These are phyloP conservation scores for Cajanus cajan DNA, from an alignment of 306 rosid species.

Conservation along the genomic window DNA sequence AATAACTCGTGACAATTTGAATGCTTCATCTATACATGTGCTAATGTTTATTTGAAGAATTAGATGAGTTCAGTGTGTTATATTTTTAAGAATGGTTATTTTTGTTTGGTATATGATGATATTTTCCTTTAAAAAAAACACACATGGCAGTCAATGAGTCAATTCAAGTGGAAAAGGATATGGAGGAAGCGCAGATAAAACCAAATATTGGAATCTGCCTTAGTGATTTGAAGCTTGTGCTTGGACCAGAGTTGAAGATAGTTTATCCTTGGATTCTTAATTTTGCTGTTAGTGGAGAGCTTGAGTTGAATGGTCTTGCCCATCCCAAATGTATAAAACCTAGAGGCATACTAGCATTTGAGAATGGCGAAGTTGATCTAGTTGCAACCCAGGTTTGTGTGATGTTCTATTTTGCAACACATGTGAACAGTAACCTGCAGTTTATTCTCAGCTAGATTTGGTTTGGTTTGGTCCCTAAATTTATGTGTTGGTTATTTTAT, in stretches of 20 bases:
- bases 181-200: conserved; percentile 55
- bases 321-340: conserved; percentile 83
- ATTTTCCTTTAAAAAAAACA: conserved; percentile 3
- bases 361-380: conserved; percentile 94
- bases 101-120: conserved; percentile 11
- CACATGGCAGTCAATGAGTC: conserved; percentile 51
- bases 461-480: conserved; percentile 23
- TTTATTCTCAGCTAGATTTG: conserved; percentile 15
- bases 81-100: background rate
- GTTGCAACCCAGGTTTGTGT: conserved; percentile 87
- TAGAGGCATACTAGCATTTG: conserved; percentile 74
- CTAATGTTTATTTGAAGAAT: background rate
- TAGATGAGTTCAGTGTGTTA: background rate
- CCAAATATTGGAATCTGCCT: conserved; percentile 65
- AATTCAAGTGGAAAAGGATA: conserved; percentile 55
- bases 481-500: too few relatives aligned
- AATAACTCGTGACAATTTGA: background rate
- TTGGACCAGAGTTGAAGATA: conserved; percentile 94
- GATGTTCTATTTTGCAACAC: conserved; percentile 5
- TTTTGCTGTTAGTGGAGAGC: conserved; percentile 83
- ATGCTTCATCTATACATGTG: background rate
- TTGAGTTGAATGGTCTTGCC: conserved; percentile 79
- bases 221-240: conserved; percentile 76
- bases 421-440: background rate
- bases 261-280: conserved; percentile 85